These are phyloP conservation scores for Aspergillus niger DNA, from an alignment of 2,329 filamentous ascomycete genomes.

Conservation along the genomic window DNA sequence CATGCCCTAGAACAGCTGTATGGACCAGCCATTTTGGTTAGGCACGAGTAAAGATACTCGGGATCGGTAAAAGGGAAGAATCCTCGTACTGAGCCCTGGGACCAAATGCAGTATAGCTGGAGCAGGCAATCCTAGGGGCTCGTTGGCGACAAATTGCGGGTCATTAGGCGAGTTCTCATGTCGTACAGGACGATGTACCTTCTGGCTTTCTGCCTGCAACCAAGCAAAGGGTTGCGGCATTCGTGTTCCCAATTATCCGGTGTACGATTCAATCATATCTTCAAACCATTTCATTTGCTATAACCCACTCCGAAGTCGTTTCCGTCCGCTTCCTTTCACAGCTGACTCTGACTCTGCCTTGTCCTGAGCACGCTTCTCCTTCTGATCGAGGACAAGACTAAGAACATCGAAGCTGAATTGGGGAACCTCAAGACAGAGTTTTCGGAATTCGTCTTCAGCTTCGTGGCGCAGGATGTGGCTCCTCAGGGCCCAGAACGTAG, in stretches of 20 bases:
- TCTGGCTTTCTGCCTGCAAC: neutral
- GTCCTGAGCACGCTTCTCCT: constrained; percentile 44
- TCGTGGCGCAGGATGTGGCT: constrained; percentile 81
- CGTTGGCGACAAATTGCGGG: neutral
- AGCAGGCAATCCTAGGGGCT: neutral
- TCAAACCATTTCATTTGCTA: constrained; percentile 12
- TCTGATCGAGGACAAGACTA: constrained; percentile 54
- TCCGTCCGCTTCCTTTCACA: constrained; percentile 41
- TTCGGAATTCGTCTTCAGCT: constrained; percentile 80
- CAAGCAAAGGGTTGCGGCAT: neutral
- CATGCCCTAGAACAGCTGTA: neutral
- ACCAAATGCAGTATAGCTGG: neutral
- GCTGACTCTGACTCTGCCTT: constrained; percentile 38
- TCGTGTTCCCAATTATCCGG: neutral
- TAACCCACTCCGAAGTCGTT: constrained; percentile 37
- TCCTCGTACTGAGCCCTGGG: neutral
- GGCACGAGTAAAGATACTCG: neutral
- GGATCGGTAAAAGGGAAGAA: neutral
- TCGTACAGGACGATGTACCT: neutral
- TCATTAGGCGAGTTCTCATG: neutral
- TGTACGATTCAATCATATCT: neutral
- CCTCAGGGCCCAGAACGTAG: constrained; percentile 85
- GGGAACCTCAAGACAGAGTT: constrained; percentile 83
- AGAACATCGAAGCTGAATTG: constrained; percentile 93
- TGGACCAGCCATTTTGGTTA: too few species aligned